Evolutionary conservation across 2,329 filamentous ascomycete genomes (phyloP).

Genomic region (Knoxdaviesia proteae): DNA sequence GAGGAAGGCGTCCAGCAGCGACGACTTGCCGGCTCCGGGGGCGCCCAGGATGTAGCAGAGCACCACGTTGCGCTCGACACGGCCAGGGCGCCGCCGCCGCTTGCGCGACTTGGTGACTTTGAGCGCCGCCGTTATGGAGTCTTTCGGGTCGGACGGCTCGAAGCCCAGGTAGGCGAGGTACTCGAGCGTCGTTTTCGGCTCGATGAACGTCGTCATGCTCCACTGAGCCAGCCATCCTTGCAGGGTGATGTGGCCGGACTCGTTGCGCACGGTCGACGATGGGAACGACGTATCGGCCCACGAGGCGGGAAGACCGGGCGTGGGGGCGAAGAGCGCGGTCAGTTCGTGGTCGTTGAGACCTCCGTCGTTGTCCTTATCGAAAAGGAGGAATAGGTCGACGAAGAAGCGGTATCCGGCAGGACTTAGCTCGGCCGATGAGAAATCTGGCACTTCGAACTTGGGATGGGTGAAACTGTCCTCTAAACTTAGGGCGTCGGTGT

Average conservation of each 20-base stretch:
- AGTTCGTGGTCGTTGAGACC: slow-evolving; percentile 76
- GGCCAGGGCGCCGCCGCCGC: slow-evolving; percentile 56
- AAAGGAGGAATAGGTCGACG: slow-evolving; percentile 83
- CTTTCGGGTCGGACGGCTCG: slow-evolving; percentile 56
- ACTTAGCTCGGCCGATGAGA: slow-evolving; percentile 80
- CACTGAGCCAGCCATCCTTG: slow-evolving; percentile 97
- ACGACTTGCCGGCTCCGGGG: slow-evolving; percentile 72
- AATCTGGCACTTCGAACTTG: slow-evolving; percentile 83
- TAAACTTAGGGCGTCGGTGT: slow-evolving; percentile 83
- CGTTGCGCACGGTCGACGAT: slow-evolving; percentile 82
- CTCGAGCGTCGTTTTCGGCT: slow-evolving; percentile 83
- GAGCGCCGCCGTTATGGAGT: slow-evolving; percentile 60
- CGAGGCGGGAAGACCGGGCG: slow-evolving; percentile 66
- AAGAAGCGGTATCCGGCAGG: slow-evolving; percentile 94
- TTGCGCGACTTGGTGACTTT: slow-evolving; percentile 89
- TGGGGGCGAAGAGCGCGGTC: slow-evolving; percentile 73
- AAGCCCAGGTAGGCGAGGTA: slow-evolving; percentile 95
- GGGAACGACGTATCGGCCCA: slow-evolving; percentile 85
- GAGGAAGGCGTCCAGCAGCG: slow-evolving; percentile 76
- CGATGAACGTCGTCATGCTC: slow-evolving; percentile 98
- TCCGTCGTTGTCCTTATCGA: slow-evolving; percentile 94
- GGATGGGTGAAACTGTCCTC: slow-evolving; percentile 83
- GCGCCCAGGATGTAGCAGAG: slow-evolving; percentile 83
- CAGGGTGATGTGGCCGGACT: slow-evolving; percentile 83
- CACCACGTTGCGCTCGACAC: slow-evolving; percentile 86